Percentiles rank a stretch among this genome's conserved stretches.
These are phyloP conservation scores for Castanea sativa DNA, from an alignment of 306 rosid genomes.

Conservation along the genomic window DNA sequence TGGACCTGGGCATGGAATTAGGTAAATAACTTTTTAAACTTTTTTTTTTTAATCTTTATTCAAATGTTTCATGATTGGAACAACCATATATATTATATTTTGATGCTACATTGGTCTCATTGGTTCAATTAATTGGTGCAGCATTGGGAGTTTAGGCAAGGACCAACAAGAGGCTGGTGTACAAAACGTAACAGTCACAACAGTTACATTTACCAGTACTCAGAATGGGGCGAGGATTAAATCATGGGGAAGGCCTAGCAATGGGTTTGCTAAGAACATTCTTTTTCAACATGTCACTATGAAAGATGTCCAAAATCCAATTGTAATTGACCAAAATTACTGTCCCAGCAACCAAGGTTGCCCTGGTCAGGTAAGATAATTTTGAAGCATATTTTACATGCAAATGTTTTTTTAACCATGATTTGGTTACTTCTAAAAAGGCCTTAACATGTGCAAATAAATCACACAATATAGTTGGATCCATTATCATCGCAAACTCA, in stretches of 20 bases:
- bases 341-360: slow-evolving; percentile 40
- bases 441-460: not conserved
- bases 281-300: slow-evolving; percentile 34
- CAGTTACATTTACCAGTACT: slow-evolving; percentile 30
- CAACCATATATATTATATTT: not conserved
- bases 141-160: slow-evolving; percentile 58
- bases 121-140: slow-evolving; percentile 6
- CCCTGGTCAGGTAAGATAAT: slow-evolving; percentile 32
- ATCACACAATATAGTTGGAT: not conserved
- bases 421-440: not conserved
- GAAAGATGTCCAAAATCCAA: slow-evolving; percentile 44
- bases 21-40: slow-evolving; percentile 24
- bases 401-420: too few species aligned
- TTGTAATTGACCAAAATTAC: slow-evolving; percentile 54
- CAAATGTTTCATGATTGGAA: not conserved
- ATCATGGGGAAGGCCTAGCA: slow-evolving; percentile 59
- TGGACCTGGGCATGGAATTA: slow-evolving; percentile 70
- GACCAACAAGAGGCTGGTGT: slow-evolving; percentile 40
- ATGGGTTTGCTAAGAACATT: slow-evolving; percentile 44
- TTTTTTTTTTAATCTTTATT: not conserved
- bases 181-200: slow-evolving; percentile 52
- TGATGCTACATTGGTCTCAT: not conserved
- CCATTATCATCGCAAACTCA: too few species aligned
- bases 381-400: too few species aligned
- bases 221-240: slow-evolving; percentile 50